Evolutionary conservation across 768 basidiomycete genomes (phyloP), one percentile per base, ranked within the genome.

Genomic region (Neoboletus magnificus): DNA sequence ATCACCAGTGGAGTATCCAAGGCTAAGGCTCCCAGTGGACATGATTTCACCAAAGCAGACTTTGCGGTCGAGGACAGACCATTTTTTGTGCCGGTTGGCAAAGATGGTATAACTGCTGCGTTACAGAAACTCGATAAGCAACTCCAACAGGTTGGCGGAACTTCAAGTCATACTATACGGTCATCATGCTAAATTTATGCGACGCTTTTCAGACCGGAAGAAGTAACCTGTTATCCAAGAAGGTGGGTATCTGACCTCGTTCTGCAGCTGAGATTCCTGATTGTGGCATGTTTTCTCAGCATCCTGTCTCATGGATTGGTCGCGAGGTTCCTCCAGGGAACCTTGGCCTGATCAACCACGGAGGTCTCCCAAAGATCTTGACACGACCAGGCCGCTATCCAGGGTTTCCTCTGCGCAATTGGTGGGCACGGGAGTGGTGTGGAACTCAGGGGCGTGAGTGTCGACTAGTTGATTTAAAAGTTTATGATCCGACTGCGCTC

Each of bases 321-420:
- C 75, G 72, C 49, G 87, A 91, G 69, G 80, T 92, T 45, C 76
- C 77, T 30, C 91, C 89, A 2, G 91, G 91, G 30, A 74, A 73
- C 57, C 63, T 91, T 27, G 91, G 91, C 2, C 72, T 92, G 5
- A 85, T 91, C 57, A 90, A 86, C 66, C 87, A 91, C 65, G 91
- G 90, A 74, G 91, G 91, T 55, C 75, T 83, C 35, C 91, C 91
- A 3, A 90, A 91, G 73, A 65, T 93, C 37, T 65, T 93, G 46
- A 86, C 83, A 3, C 79, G 76, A 42, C 85, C 91, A 5, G 91
- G 91, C 30, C 84, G 87, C 10, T 93, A 93, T 62, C 89, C 91
- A 22, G 75, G 79, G 0, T 84, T 84, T 67, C 89, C 89, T 12
- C 74, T 89, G 46, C 77, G 87, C 3, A 91, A 91, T 58, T 91